Evolutionary conservation across 768 basidiomycete species (phyloP), one percentile per base, ranked within the genome.

Genomic region (Tricholoma bakamatsutake): DNA sequence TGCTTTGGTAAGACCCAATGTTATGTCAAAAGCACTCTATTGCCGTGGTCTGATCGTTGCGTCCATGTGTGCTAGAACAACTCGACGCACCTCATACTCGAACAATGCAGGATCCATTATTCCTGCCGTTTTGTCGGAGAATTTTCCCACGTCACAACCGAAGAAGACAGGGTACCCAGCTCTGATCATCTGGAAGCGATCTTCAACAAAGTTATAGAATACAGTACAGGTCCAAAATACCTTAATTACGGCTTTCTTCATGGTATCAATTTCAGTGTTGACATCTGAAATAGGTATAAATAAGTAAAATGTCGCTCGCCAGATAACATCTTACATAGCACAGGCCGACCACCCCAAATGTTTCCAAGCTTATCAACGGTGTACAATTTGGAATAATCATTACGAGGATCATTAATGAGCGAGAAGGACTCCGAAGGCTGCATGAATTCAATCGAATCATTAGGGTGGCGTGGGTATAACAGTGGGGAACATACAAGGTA

Each of bases 71-170:
- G 28, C 27, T 54, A 46, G 45, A n/a, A 13, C 31, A 39, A 15
- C 9, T 5, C 50, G 52, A 58, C 72, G 31, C 27, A 86, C 88
- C 80, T 90, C 88, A 66, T 90, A 90, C 63, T 91, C 87, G 67
- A 85, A 92, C 18, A 95, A 76, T 13, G 80, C 80, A 24, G 84
- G 81, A 66, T 94, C 94, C 93, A 96, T 91, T 60, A 97, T 84
- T 24, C 95, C 96, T 2, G 77, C 69, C 24, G 70, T 62, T 21
- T 76, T 74, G 61, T 90, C 85, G 4, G 87, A 88, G 66, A 83
- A 90, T 66, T 97, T 83, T 34, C 93, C 94, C 45, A 97, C 93
- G 66, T 98, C 96, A 67, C 95, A 97, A 0, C 94, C 96, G 66
- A 98, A 98, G 81, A 96, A 97, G 45, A 95, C 87, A 4, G 94